Conservation (phyloP, 805 yeast species). For the Wickerhamiella galacta region DNA sequence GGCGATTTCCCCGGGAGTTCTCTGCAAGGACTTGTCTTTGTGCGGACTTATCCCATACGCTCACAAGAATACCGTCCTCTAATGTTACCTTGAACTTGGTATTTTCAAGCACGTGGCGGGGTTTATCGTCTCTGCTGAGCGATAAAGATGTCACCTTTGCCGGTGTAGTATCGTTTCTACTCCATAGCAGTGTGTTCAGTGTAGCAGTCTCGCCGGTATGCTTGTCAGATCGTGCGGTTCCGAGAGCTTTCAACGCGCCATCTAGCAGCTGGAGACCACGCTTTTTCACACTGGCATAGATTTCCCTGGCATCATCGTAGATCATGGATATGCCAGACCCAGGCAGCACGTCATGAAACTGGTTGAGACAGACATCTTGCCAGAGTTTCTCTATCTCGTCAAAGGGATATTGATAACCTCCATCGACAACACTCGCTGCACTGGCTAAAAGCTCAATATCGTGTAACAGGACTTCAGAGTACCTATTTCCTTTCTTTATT, state of each 20-base stretch:
- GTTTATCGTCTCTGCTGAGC: background rate
- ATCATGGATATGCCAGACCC: slow-evolving; percentile 93
- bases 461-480: slow-evolving; percentile 57
- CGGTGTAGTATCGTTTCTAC: background rate
- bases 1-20: slow-evolving; percentile 61
- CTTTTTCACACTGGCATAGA: slow-evolving; percentile 42
- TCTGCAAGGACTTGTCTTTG: slow-evolving; percentile 54
- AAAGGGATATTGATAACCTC: slow-evolving; percentile 52
- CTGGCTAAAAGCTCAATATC: slow-evolving; percentile 79
- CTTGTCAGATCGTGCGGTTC: slow-evolving; percentile 6
- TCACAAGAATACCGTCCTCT: slow-evolving; percentile 43
- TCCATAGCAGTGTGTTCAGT: slow-evolving; percentile 1
- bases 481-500: slow-evolving; percentile 65
- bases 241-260: slow-evolving; percentile 33
- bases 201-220: background rate
- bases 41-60: slow-evolving; percentile 42
- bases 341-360: slow-evolving; percentile 95
- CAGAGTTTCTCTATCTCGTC: slow-evolving; percentile 53
- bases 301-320: slow-evolving; percentile 75
- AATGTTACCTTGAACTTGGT: slow-evolving; percentile 42
- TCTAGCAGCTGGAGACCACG: slow-evolving; percentile 36
- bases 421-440: slow-evolving; percentile 37
- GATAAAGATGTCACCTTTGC: background rate
- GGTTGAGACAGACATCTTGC: slow-evolving; percentile 81
- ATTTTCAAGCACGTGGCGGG: slow-evolving; percentile 35